These are phyloP conservation scores for Salix udensis DNA, from an alignment of 345 rosid species.

Conservation along the genomic window DNA sequence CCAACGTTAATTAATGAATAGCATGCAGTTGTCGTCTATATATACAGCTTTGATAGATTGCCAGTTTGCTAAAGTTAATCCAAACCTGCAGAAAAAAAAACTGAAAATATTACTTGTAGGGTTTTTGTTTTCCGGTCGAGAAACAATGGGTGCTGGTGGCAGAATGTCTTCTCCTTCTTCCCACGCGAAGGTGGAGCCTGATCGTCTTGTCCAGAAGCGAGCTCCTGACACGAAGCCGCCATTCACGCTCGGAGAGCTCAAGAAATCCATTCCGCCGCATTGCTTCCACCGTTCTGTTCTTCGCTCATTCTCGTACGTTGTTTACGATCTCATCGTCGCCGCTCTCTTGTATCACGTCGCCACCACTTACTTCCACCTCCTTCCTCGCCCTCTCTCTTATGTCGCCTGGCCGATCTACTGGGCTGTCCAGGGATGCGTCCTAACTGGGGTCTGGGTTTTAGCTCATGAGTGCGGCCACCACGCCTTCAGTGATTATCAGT, in stretches of 20 bases:
- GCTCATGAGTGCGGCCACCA: conserved; percentile 41
- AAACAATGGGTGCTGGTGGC: conserved; percentile 33
- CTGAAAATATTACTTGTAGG: background rate
- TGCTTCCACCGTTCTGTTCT: conserved; percentile 28
- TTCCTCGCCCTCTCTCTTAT: conserved; percentile 20
- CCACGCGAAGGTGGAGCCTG: conserved; percentile 2
- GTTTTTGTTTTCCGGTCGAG: conserved; percentile 13
- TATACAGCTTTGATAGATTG: background rate
- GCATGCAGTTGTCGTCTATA: no score
- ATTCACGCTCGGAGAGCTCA: conserved; percentile 31
- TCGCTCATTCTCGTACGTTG: conserved; percentile 30
- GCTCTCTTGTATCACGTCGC: conserved; percentile 23
- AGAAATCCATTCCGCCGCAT: conserved; percentile 35
- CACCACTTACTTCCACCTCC: conserved; percentile 30
- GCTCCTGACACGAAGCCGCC: conserved; percentile 33
- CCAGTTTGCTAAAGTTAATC: background rate
- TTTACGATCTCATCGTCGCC: conserved; percentile 21
- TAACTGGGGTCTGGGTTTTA: conserved; percentile 30
- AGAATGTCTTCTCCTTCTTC: conserved; percentile 22
- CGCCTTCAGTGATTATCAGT: conserved; percentile 33
- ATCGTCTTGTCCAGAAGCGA: conserved; percentile 3
- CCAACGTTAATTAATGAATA: background rate
- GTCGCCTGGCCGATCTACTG: conserved; percentile 39
- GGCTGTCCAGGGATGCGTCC: conserved; percentile 32
- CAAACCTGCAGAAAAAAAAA: background rate